phyloP scores from a whole-genome alignment of 2,329 filamentous ascomycete genomes.

The Sporothrix phasma region DNA sequence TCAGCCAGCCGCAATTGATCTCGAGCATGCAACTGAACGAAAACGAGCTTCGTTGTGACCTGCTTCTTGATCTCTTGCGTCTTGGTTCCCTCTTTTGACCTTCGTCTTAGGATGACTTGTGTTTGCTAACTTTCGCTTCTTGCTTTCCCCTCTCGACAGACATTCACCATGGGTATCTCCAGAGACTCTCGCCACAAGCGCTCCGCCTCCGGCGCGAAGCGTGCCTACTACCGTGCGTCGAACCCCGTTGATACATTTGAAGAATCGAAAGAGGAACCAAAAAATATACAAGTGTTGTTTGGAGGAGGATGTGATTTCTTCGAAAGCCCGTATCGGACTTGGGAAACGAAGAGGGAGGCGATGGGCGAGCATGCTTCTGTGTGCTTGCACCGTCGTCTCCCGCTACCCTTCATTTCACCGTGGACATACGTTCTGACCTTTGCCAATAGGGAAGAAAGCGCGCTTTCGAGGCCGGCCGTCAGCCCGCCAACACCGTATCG shows the following conservation, averaged over 20 bases:
- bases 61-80: not conserved
- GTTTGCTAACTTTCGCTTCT: not conserved
- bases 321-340: constrained; percentile 57
- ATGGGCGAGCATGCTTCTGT: not conserved
- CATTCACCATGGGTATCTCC: constrained; percentile 97
- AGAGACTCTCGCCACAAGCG: constrained; percentile 99
- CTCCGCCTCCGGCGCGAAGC: constrained; percentile 97
- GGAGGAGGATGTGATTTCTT: constrained; percentile 22
- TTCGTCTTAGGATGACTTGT: not conserved
- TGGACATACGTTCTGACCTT: constrained; percentile 65
- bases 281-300: constrained; percentile 4
- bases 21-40: not conserved
- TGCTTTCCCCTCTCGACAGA: constrained; percentile 38
- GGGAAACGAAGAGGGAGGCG: constrained; percentile 16
- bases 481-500: constrained; percentile 99
- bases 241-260: constrained; percentile 22
- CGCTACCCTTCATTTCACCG: constrained; percentile 16
- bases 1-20: not conserved
- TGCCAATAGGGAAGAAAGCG: constrained; percentile 77
- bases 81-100: not conserved
- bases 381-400: not conserved
- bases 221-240: constrained; percentile 75
- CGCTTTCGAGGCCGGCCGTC: constrained; percentile 99
- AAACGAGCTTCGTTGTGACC: too few relatives aligned
- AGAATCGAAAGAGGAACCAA: not conserved